Base-by-base conservation (phyloP, 208 protist genomes). In the Trypanosoma lewisi region DNA sequence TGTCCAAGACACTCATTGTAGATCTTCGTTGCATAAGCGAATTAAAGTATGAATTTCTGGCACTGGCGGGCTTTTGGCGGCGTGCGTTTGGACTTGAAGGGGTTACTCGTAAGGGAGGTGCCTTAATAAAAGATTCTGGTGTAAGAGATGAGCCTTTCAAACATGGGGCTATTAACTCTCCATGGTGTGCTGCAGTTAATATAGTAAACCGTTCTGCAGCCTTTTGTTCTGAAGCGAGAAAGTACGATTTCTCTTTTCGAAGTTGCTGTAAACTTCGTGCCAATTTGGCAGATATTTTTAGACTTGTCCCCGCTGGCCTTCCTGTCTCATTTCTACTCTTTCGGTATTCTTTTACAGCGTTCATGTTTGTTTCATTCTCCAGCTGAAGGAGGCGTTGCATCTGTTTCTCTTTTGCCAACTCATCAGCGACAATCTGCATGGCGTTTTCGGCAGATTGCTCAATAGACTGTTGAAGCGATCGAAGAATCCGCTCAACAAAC, bases 391-490 rank as follows among this genome's bases (percentile, higher is more conserved):
- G 74, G 16, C 89, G 83, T 59, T 95, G 89, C 83, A 95, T 95
- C 59, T 95, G 89, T 61, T 86, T 88, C 56, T 93, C 85, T 63
- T 95, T 95, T 0, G 89, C 89, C 31, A 88, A 83, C 51, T 93
- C 86, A 67, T 95, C 89, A 0, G 89, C 86, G n/a, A 93, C 89
- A 21, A 95, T 73, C 56, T 93, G 89, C 80, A 95, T 93, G 17
- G 83, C 89, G 63, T 93, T 88, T 64, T 95, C 89, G 1, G 86
- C 86, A 8, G 75, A 79, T 21, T 71, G 56, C 33, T 84, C 76
- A 47, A 91, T 72, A 4, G 77, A 61, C 19, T 79, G 75, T 45
- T 92, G 70, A 39, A 95, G 62, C 17, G 63, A 27, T 41, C 89
- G 74, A 44, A 93, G 61, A 39, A 92, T 39, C n/a, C 63, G 52